phyloP scores from a whole-genome alignment of 2,329 filamentous ascomycete genomes.

The Aspergillus sp. region DNA sequence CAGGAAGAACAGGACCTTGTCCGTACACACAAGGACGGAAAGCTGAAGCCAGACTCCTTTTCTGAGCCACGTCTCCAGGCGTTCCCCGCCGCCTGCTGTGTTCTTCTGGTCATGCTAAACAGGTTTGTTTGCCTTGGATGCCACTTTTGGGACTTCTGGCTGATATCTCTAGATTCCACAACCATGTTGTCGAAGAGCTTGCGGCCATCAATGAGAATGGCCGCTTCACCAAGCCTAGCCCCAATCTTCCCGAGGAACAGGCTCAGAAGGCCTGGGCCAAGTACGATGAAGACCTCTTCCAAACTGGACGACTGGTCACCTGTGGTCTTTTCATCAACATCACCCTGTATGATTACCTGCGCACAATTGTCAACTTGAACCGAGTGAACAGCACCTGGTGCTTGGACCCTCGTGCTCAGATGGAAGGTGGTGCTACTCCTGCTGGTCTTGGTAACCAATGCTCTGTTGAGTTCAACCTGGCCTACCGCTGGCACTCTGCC shows the following conservation, averaged over 20 bases:
- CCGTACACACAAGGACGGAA: conserved; percentile 67
- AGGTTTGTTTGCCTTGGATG: conserved; percentile 20
- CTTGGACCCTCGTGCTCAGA: conserved; percentile 72
- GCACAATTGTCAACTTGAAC: conserved; percentile 74
- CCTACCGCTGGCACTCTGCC: conserved; percentile 84
- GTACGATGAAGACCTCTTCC: conserved; percentile 75
- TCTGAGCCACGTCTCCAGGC: conserved; percentile 69
- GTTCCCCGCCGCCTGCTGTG: conserved; percentile 70
- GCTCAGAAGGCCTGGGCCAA: conserved; percentile 59
- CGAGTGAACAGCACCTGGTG: conserved; percentile 75
- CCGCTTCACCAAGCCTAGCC: conserved; percentile 68
- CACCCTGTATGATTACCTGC: conserved; percentile 73
- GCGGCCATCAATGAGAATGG: conserved; percentile 82
- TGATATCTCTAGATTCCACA: conserved; percentile 64
- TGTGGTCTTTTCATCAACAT: conserved; percentile 78
- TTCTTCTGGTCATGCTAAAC: conserved; percentile 71
- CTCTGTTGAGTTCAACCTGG: conserved; percentile 84
- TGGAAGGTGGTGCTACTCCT: conserved; percentile 63
- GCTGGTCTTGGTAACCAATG: conserved; percentile 78
- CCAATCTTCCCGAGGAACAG: conserved; percentile 52
- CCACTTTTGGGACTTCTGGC: background rate
- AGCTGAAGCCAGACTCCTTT: conserved; percentile 71
- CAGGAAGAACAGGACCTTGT: conserved; percentile 51
- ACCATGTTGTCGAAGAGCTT: conserved; percentile 76
- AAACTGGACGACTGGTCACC: conserved; percentile 72